These are phyloP conservation scores for Apostasia shenzhenica DNA, from an alignment of 106 monocot species.

Conservation along the genomic window DNA sequence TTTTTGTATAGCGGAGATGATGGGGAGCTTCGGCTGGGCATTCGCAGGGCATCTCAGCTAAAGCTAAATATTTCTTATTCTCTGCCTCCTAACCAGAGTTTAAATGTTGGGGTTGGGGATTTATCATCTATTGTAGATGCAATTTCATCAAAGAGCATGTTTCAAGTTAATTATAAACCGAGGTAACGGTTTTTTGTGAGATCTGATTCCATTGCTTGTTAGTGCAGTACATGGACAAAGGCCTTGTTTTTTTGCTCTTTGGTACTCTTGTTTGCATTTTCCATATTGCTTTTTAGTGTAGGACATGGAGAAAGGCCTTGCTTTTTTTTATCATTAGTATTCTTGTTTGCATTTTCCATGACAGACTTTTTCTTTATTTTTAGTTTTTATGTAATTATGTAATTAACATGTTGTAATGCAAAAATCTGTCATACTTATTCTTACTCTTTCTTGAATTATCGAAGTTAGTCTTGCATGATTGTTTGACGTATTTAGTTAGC, in stretches of 20 bases:
- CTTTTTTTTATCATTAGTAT: too few relatives aligned
- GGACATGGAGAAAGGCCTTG: too few relatives aligned
- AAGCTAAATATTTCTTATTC: slow-evolving; percentile 30
- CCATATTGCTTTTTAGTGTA: background rate
- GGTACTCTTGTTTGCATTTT: background rate
- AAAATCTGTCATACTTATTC: too few relatives aligned
- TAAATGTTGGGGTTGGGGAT: slow-evolving; percentile 14
- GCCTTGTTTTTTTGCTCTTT: background rate
- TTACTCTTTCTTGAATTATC: too few relatives aligned
- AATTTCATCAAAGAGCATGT: slow-evolving; percentile 45
- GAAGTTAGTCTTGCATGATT: too few relatives aligned
- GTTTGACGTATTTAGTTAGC: too few relatives aligned
- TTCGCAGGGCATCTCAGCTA: slow-evolving; percentile 76
- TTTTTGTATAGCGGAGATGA: slow-evolving; percentile 54
- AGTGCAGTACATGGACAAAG: too few relatives aligned
- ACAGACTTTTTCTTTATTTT: background rate
- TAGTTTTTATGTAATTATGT: background rate
- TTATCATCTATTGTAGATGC: slow-evolving; percentile 47
- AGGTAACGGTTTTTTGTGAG: slow-evolving; percentile 28
- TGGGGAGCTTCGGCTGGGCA: slow-evolving; percentile 81
- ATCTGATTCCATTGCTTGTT: background rate
- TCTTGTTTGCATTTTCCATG: too few relatives aligned
- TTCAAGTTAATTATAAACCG: slow-evolving; percentile 73
- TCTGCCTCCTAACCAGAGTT: slow-evolving; percentile 20
- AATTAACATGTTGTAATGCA: too few relatives aligned